Evolutionary conservation across 306 rosid species (phyloP).

Genomic region (Aeschynomene evenia): DNA sequence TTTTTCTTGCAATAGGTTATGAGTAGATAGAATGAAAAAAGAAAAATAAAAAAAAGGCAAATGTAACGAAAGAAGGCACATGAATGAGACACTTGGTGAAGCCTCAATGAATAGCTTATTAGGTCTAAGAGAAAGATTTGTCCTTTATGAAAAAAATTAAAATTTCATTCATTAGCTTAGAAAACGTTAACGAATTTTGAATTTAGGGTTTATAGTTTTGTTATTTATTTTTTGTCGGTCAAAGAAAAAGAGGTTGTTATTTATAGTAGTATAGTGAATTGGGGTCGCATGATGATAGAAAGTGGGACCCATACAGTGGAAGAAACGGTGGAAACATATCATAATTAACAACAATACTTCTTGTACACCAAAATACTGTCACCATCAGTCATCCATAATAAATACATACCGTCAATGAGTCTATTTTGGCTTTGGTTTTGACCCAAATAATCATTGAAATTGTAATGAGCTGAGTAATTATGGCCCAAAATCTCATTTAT

Average conservation of each 20-base stretch:
- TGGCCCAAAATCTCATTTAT: no score
- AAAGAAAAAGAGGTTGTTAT: constrained; percentile 37
- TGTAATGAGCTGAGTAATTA: no score
- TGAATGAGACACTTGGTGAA: neutral
- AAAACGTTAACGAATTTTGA: constrained; percentile 10
- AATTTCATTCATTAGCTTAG: neutral
- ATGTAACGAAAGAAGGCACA: neutral
- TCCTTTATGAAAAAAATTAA: constrained; percentile 29
- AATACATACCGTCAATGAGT: no score
- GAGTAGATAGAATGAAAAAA: neutral
- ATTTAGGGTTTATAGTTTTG: neutral
- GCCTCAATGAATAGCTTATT: neutral
- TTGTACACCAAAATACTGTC: no score
- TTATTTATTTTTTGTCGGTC: constrained; percentile 63
- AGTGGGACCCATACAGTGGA: constrained; percentile 76
- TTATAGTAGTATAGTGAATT: constrained; percentile 25
- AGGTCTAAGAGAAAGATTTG: neutral
- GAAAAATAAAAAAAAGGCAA: neutral
- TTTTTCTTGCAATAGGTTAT: neutral
- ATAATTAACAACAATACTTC: no score
- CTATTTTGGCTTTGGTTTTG: no score
- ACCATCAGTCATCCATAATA: no score
- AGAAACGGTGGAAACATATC: constrained; percentile 53
- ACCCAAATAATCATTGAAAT: no score
- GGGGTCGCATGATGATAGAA: constrained; percentile 39